Percentiles rank a stretch among this genome's conserved stretches.
Conservation (phyloP, 1,284 basidiomycete genomes). For the Takashimella tepidaria region DNA sequence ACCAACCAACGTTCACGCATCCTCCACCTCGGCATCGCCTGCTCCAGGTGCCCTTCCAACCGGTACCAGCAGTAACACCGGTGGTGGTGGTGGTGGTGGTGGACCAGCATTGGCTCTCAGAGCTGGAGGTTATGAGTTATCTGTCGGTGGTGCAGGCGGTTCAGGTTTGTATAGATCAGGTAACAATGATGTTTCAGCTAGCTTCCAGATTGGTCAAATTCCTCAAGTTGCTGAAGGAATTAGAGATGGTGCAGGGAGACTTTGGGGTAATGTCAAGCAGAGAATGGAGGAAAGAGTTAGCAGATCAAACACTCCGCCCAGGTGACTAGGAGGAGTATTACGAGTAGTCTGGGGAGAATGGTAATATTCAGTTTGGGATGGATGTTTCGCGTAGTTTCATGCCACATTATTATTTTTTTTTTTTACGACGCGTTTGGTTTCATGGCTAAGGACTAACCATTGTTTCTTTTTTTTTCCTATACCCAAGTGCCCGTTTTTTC, state of each 20-base stretch:
- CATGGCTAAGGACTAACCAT: too few relatives aligned
- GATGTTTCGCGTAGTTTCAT: background rate
- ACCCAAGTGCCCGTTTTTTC: too few relatives aligned
- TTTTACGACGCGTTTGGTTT: background rate
- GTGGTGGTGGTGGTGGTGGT: background rate
- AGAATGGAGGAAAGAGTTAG: conserved; percentile 88
- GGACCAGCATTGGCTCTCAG: conserved; percentile 64
- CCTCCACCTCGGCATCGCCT: conserved; percentile 59
- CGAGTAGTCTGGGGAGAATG: background rate
- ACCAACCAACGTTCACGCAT: conserved; percentile 48
- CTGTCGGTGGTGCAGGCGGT: conserved; percentile 73
- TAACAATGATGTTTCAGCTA: conserved; percentile 58
- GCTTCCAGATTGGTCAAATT: conserved; percentile 63
- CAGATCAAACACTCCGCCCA: conserved; percentile 37
- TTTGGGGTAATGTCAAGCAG: conserved; percentile 82
- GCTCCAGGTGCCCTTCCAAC: conserved; percentile 41
- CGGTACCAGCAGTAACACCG: conserved; percentile 53
- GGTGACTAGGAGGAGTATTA: too few relatives aligned
- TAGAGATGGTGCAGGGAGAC: conserved; percentile 65
- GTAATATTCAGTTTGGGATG: background rate
- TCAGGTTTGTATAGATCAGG: conserved; percentile 72
- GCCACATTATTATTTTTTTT: background rate
- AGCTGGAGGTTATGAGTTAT: conserved; percentile 83
- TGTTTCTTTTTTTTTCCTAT: too few relatives aligned
- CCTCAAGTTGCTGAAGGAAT: conserved; percentile 58